Conservation (phyloP, 139 green algal species). For the Nannochloris sp. region DNA sequence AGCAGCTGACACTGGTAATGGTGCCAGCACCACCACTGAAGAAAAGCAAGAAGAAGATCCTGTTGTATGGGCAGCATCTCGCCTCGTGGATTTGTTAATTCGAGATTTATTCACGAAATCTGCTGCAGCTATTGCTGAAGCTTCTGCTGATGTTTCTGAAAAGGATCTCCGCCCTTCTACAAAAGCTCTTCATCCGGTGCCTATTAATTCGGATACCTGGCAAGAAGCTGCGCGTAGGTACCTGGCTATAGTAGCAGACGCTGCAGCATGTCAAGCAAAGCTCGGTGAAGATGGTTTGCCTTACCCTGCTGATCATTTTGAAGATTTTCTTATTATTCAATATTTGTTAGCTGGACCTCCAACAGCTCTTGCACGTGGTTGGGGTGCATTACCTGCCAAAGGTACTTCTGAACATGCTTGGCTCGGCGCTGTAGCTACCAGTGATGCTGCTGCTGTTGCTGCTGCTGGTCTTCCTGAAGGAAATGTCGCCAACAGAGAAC, state of each 20-base stretch:
- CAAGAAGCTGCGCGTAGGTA: constrained; percentile 45
- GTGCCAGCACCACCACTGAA: constrained; percentile 4
- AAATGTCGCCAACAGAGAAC: background rate
- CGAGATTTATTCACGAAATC: constrained; percentile 28
- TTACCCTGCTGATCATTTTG: constrained; percentile 13
- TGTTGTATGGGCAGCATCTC: constrained; percentile 17
- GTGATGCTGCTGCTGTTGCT: constrained; percentile 39
- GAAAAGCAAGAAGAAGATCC: background rate
- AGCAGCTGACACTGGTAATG: background rate
- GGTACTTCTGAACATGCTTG: background rate
- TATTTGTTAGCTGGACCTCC: constrained; percentile 40
- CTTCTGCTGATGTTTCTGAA: constrained; percentile 14
- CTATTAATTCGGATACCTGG: constrained; percentile 43
- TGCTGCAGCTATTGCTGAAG: background rate
- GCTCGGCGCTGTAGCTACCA: constrained; percentile 25
- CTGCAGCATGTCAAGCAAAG: constrained; percentile 19
- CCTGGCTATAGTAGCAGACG: constrained; percentile 29
- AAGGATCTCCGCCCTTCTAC: constrained; percentile 17
- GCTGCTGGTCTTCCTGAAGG: constrained; percentile 34
- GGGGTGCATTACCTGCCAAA: constrained; percentile 7
- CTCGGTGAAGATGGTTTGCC: constrained; percentile 12
- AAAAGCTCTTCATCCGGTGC: background rate
- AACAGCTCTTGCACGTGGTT: background rate
- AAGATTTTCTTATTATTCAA: constrained; percentile 34
- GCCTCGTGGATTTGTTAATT: constrained; percentile 39